phyloP scores from a whole-genome alignment of 352 stramenopile species.

The Phytopythium sindhum region DNA sequence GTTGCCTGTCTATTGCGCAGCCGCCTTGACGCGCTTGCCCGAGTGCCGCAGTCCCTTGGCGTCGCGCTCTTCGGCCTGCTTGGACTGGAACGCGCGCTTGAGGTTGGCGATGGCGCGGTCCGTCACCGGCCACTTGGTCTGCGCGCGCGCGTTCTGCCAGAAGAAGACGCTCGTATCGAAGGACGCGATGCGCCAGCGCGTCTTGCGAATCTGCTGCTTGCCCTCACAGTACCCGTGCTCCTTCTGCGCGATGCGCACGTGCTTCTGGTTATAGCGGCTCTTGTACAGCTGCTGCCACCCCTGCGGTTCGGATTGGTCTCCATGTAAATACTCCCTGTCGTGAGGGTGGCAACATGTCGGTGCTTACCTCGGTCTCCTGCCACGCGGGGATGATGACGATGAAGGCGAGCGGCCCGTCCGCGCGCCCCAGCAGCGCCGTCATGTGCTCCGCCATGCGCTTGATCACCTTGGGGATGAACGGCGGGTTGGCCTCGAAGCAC shows the following conservation, averaged over 20 bases:
- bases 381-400: slow-evolving; percentile 91
- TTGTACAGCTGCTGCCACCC: slow-evolving; percentile 78
- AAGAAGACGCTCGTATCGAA: slow-evolving; percentile 97
- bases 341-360: not conserved
- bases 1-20: slow-evolving; percentile 13
- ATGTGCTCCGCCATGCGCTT: slow-evolving; percentile 89
- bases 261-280: slow-evolving; percentile 71
- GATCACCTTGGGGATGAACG: slow-evolving; percentile 93
- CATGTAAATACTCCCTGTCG: not conserved
- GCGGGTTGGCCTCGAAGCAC: slow-evolving; percentile 94
- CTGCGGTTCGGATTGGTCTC: slow-evolving; percentile 12
- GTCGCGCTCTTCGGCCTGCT: slow-evolving; percentile 74
- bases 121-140: slow-evolving; percentile 65
- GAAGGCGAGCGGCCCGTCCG: slow-evolving; percentile 79
- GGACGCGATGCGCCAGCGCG: slow-evolving; percentile 87
- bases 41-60: slow-evolving; percentile 62
- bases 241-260: slow-evolving; percentile 77
- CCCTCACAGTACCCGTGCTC: slow-evolving; percentile 91
- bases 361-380: slow-evolving; percentile 67
- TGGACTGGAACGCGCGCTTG: slow-evolving; percentile 66
- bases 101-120: slow-evolving; percentile 47
- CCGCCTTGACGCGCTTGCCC: slow-evolving; percentile 58
- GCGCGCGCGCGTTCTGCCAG: slow-evolving; percentile 89
- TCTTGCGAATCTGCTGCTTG: slow-evolving; percentile 89
- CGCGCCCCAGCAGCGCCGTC: slow-evolving; percentile 63